Percentiles rank a stretch among this genome's conserved stretches.
Conservation (phyloP, 1,139 yeast species). For the Lodderomyces metapsilosis region DNA sequence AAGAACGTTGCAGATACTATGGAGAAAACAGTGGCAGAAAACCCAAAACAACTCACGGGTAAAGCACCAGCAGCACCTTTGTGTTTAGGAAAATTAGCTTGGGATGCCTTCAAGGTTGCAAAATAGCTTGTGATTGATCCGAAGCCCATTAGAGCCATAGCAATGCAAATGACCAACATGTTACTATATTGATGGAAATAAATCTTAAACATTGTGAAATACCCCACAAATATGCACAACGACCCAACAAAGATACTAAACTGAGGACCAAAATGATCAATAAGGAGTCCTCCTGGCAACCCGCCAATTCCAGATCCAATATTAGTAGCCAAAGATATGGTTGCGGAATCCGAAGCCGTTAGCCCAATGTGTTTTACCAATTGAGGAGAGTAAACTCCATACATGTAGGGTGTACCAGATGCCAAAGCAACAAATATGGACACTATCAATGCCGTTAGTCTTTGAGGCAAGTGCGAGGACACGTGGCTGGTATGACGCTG, state of each 20-base stretch:
- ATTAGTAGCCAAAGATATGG: constrained; percentile 58
- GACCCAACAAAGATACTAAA: constrained; percentile 56
- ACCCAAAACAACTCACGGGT: constrained; percentile 59
- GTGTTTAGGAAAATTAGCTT: constrained; percentile 66
- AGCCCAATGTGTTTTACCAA: constrained; percentile 55
- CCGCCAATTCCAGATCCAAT: constrained; percentile 71
- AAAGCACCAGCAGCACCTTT: constrained; percentile 69
- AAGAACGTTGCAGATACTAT: constrained; percentile 46
- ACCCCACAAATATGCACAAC: constrained; percentile 42
- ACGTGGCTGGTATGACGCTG: not conserved
- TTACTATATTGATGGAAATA: constrained; percentile 24
- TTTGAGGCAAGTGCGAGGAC: constrained; percentile 10
- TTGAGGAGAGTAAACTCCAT: constrained; percentile 74
- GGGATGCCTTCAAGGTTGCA: constrained; percentile 66
- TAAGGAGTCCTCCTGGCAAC: constrained; percentile 63
- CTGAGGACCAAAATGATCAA: constrained; percentile 60
- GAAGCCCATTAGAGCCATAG: constrained; percentile 54
- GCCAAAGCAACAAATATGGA: constrained; percentile 39
- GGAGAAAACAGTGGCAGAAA: constrained; percentile 46
- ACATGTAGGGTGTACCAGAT: constrained; percentile 71
- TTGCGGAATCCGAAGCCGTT: constrained; percentile 60
- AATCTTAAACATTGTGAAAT: constrained; percentile 32
- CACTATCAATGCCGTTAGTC: constrained; percentile 18
- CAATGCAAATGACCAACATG: constrained; percentile 29
- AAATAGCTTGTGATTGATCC: constrained; percentile 67